Evolutionary conservation across 108 stramenopile genomes (phyloP).

Genomic region (Cyclotella atomus): DNA sequence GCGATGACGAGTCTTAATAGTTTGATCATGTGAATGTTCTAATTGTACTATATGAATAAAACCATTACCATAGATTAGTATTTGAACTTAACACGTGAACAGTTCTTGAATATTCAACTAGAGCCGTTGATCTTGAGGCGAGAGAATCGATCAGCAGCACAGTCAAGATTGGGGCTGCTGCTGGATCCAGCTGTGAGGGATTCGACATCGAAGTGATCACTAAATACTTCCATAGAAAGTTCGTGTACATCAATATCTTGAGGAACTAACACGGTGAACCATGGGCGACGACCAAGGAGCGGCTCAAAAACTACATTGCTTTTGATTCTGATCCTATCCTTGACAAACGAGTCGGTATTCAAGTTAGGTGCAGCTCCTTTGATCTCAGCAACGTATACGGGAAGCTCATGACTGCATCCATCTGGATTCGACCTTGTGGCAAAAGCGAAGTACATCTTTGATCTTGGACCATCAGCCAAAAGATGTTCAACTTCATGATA

Average conservation of each 20-base stretch:
- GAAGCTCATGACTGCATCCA: slow-evolving; percentile 7
- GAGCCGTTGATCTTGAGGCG: no score
- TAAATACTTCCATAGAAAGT: slow-evolving; percentile 21
- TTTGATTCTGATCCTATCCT: slow-evolving; percentile 26
- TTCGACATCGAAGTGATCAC: slow-evolving; percentile 11
- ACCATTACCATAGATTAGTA: no score
- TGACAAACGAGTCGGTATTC: slow-evolving; percentile 10
- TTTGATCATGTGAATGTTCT: no score
- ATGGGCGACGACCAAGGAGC: not conserved
- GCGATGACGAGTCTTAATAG: slow-evolving; percentile 32
- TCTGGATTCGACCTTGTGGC: slow-evolving; percentile 1
- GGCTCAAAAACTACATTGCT: slow-evolving; percentile 24
- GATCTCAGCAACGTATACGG: slow-evolving; percentile 18
- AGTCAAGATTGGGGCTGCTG: no score
- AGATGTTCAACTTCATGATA: slow-evolving; percentile 3
- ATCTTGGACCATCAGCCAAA: not conserved
- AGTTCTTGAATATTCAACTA: no score
- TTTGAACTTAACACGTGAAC: no score
- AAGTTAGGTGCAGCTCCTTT: slow-evolving; percentile 20
- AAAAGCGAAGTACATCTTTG: slow-evolving; percentile 20
- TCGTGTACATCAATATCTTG: slow-evolving; percentile 1
- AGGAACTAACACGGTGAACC: slow-evolving; percentile 14
- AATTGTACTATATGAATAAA: no score
- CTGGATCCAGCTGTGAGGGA: no score
- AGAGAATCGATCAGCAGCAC: no score